Percentiles rank a stretch among this genome's conserved stretches.
phyloP scores from a whole-genome alignment of 1,284 basidiomycete genomes.

The Stereum hirsutum region DNA sequence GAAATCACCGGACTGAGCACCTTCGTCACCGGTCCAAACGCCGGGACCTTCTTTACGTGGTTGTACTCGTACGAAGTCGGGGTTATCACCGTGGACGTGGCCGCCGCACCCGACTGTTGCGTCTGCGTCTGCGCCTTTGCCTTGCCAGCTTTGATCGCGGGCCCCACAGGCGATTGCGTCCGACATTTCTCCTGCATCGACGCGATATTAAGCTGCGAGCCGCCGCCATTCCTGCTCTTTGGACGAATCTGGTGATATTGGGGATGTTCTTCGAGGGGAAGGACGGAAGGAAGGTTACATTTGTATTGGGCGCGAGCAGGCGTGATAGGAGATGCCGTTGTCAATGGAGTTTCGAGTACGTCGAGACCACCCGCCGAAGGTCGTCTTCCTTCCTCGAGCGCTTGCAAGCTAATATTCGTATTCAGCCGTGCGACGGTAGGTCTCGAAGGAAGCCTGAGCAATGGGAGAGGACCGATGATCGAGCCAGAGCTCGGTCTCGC shows the following conservation, averaged over 20 bases:
- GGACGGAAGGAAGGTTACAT: conserved; percentile 15
- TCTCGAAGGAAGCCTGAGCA: background rate
- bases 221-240: background rate
- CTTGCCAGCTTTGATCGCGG: background rate
- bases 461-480: no score
- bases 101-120: no score
- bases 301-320: conserved; percentile 18
- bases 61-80: no score
- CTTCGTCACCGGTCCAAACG: conserved; percentile 62
- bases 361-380: no score
- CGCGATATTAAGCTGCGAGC: background rate
- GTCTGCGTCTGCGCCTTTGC: background rate
- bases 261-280: conserved; percentile 1
- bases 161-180: background rate
- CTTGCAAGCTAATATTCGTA: background rate
- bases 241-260: background rate
- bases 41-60: conserved; percentile 43
- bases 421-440: no score
- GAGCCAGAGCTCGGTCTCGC: no score
- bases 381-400: conserved; percentile 5
- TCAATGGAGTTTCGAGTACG: no score
- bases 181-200: background rate
- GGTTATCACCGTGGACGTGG: no score
- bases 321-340: conserved; percentile 13
- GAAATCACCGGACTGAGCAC: conserved; percentile 61